phyloP scores from a whole-genome alignment of 2,329 filamentous ascomycete species.

The Phialocephala sp. region DNA sequence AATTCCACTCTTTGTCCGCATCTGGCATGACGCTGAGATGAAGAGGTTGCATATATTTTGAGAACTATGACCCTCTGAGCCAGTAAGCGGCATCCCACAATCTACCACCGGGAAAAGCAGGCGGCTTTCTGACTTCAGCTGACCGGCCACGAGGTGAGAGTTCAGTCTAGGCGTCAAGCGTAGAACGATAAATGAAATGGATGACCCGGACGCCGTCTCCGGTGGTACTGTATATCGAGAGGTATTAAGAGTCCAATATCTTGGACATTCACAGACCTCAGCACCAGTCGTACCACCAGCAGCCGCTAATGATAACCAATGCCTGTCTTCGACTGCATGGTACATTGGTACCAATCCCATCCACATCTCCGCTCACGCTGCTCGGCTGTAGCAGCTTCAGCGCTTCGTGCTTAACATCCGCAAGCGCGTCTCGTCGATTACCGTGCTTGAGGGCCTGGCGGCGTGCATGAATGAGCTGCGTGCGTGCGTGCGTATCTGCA shows the following conservation, averaged over 20 bases:
- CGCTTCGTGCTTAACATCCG: conserved; percentile 3
- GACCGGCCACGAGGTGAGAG: conserved; percentile 5
- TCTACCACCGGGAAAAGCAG: conserved; percentile 15
- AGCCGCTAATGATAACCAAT: not conserved
- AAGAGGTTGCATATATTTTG: conserved; percentile 17
- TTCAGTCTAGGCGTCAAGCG: conserved; percentile 3
- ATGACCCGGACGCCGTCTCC: not conserved
- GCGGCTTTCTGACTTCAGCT: conserved; percentile 14
- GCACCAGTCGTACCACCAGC: not conserved
- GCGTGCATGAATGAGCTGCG: not conserved
- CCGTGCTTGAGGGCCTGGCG: not conserved
- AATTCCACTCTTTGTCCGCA: not conserved
- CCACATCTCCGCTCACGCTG: too few relatives aligned
- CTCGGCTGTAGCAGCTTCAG: not conserved
- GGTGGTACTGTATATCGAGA: conserved; percentile 5
- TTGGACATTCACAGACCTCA: not conserved
- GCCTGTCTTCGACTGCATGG: not conserved
- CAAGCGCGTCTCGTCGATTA: conserved; percentile 3
- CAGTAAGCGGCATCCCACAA: conserved; percentile 13
- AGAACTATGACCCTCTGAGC: conserved; percentile 10
- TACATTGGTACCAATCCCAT: not conserved
- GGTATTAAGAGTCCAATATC: not conserved
- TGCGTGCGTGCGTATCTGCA: not conserved
- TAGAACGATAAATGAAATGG: not conserved
- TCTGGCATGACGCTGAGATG: conserved; percentile 14